phyloP scores from a whole-genome alignment of 768 basidiomycete genomes.

The Agrocybe chaxingu region DNA sequence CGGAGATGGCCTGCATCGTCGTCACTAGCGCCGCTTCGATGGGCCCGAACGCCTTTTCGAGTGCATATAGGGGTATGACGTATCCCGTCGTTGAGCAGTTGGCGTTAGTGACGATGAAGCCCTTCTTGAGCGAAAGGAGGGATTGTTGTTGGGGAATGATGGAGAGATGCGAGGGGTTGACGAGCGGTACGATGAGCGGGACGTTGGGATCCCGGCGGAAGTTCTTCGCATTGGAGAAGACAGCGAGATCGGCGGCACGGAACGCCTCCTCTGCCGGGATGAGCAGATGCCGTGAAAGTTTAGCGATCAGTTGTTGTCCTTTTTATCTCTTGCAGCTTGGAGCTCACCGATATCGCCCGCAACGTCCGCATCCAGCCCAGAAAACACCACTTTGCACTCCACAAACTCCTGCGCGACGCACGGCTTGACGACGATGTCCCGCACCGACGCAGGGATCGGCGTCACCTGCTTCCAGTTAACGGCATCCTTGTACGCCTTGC shows the following conservation, averaged over 20 bases:
- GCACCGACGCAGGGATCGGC: conserved; percentile 66
- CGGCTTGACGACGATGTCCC: conserved; percentile 63
- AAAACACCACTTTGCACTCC: conserved; percentile 87
- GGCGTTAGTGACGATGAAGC: conserved; percentile 97
- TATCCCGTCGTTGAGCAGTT: conserved; percentile 96
- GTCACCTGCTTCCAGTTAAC: conserved; percentile 86
- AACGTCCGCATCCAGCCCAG: conserved; percentile 92
- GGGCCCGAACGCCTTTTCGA: conserved; percentile 92
- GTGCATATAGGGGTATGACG: conserved; percentile 86
- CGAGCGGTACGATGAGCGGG: conserved; percentile 94
- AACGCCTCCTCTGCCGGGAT: conserved; percentile 74
- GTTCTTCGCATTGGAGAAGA: conserved; percentile 98
- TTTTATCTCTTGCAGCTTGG: too few relatives aligned
- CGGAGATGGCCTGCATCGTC: conserved; percentile 97
- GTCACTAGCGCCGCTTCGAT: conserved; percentile 88
- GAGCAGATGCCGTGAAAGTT: too few relatives aligned
- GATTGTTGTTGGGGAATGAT: conserved; percentile 83
- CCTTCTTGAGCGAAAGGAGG: conserved; percentile 64
- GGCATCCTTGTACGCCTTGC: conserved; percentile 71
- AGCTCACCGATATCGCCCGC: conserved; percentile 89
- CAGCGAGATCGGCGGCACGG: conserved; percentile 79
- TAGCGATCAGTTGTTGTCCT: too few relatives aligned
- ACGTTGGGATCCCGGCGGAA: conserved; percentile 89
- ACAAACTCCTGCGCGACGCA: conserved; percentile 77
- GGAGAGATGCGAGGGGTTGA: conserved; percentile 82